Percentiles rank a stretch among this genome's conserved stretches.
phyloP scores from a whole-genome alignment of 805 yeast species.

The Metschnikowia santaceciliae region DNA sequence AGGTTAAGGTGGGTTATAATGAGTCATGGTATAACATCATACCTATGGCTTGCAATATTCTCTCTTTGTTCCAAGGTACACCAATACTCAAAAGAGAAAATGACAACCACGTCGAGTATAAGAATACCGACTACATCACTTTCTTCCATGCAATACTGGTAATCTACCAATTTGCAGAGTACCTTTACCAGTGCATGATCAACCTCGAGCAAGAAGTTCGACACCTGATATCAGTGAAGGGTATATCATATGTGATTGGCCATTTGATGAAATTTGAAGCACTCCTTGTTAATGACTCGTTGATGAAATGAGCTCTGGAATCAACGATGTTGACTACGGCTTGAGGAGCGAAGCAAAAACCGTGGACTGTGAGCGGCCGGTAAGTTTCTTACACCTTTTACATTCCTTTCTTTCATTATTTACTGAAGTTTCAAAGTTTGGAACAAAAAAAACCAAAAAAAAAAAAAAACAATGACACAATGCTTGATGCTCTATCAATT shows the following conservation, averaged over 20 bases:
- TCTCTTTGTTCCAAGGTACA: slow-evolving; percentile 70
- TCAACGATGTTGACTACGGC: slow-evolving; percentile 13
- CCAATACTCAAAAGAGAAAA: slow-evolving; percentile 73
- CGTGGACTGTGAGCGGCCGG: slow-evolving; percentile 34
- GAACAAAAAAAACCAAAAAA: slow-evolving; percentile 6
- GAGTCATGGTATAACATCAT: slow-evolving; percentile 32
- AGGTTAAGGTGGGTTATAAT: too few relatives aligned
- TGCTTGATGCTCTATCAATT: neutral
- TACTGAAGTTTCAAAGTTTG: slow-evolving; percentile 47
- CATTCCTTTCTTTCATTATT: slow-evolving; percentile 72
- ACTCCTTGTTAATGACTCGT: neutral
- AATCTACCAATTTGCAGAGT: slow-evolving; percentile 57
- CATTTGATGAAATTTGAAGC: slow-evolving; percentile 29
- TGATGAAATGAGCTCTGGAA: neutral
- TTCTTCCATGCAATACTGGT: slow-evolving; percentile 47
- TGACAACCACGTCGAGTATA: slow-evolving; percentile 83
- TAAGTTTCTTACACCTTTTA: slow-evolving; percentile 76
- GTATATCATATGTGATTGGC: slow-evolving; percentile 28
- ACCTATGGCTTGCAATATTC: slow-evolving; percentile 58
- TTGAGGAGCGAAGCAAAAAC: slow-evolving; percentile 7
- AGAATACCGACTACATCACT: slow-evolving; percentile 58
- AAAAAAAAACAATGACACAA: neutral
- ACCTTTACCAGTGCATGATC: slow-evolving; percentile 44
- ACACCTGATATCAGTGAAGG: slow-evolving; percentile 19
- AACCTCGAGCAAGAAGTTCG: slow-evolving; percentile 15